Percentiles rank a stretch among this genome's conserved stretches.
phyloP scores from a whole-genome alignment of 495 filamentous ascomycete species.

The Tuber microsphaerosporum region DNA sequence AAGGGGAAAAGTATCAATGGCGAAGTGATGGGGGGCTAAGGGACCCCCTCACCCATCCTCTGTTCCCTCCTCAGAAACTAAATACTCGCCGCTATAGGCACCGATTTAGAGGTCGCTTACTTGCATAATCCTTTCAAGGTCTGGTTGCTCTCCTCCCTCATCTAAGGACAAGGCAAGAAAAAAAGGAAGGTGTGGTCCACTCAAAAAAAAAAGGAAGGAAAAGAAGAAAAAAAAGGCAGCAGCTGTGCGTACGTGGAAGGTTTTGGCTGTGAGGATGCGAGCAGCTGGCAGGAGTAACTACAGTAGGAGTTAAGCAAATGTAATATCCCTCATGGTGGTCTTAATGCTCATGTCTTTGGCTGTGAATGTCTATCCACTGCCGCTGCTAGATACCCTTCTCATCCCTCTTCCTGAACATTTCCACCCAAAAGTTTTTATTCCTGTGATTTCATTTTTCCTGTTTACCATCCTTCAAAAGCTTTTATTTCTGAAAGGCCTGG shows the following conservation, averaged over 20 bases:
- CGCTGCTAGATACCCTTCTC: conserved; percentile 7
- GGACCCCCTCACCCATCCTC: conserved; percentile 5
- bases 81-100: conserved; percentile 4
- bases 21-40: neutral
- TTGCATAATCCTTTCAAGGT: conserved; percentile 28
- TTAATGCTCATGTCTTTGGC: conserved; percentile 13
- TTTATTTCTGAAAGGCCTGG: neutral
- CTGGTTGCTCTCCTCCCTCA: conserved; percentile 13
- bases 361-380: neutral
- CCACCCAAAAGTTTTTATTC: neutral
- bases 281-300: neutral
- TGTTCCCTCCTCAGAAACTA: neutral
- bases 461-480: neutral
- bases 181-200: conserved; percentile 9
- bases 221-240: neutral
- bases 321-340: neutral
- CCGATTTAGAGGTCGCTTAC: conserved; percentile 30
- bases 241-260: neutral
- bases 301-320: conserved; percentile 4
- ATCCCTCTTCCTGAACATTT: neutral
- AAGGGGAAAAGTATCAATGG: neutral
- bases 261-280: neutral
- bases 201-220: conserved; percentile 12
- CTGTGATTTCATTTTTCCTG: neutral
- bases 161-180: conserved; percentile 13